Evolutionary conservation across 1,284 basidiomycete genomes (phyloP).

Genomic region (Marasmius tenuissimus): DNA sequence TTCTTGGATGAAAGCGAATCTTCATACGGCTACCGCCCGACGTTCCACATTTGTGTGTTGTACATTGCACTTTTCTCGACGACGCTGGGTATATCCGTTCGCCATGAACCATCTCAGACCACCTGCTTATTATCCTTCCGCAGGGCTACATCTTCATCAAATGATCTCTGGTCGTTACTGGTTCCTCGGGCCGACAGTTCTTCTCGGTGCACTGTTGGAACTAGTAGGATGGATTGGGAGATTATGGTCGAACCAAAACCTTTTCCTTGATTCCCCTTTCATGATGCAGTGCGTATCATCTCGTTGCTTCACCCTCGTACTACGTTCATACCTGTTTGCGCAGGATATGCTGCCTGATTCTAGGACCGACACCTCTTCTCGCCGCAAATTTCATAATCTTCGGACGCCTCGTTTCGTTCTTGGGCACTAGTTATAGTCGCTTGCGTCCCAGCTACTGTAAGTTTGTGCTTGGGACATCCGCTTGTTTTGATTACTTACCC

Average conservation of each 20-base stretch:
- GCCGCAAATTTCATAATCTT: conserved; percentile 55
- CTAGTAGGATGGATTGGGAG: conserved; percentile 46
- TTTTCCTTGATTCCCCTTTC: conserved; percentile 27
- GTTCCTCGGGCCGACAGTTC: conserved; percentile 53
- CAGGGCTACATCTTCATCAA: conserved; percentile 44
- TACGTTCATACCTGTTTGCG: background rate
- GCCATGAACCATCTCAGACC: background rate
- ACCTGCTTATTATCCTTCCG: background rate
- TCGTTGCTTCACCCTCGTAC: background rate
- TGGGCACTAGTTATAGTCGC: conserved; percentile 48
- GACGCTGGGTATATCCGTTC: conserved; percentile 31
- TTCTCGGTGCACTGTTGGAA: conserved; percentile 51
- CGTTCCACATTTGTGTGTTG: conserved; percentile 31
- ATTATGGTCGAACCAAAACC: conserved; percentile 33
- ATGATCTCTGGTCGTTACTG: conserved; percentile 43
- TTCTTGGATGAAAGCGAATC: background rate
- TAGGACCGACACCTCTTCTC: conserved; percentile 48
- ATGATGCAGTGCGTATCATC: conserved; percentile 29
- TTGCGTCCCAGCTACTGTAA: conserved; percentile 39
- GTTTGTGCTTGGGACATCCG: conserved; percentile 20
- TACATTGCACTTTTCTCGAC: conserved; percentile 41
- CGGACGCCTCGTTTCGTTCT: conserved; percentile 37
- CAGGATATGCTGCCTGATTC: conserved; percentile 40
- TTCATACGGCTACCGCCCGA: conserved; percentile 44
- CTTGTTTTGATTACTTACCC: background rate